phyloP scores from a whole-genome alignment of 805 yeast genomes.

The Saccharomycopsis fibuligera region DNA sequence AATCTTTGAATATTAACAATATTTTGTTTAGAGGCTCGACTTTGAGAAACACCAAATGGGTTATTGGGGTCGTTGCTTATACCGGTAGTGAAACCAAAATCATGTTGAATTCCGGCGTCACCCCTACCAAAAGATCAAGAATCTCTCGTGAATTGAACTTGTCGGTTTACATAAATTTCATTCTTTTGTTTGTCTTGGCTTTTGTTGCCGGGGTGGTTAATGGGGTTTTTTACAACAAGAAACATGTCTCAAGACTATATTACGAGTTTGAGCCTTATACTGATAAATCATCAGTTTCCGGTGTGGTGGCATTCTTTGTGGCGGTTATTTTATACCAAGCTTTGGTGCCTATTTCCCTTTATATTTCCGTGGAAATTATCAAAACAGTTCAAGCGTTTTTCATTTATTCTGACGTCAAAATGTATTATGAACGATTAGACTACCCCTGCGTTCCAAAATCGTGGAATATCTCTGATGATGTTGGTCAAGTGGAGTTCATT shows the following conservation, averaged over 20 bases:
- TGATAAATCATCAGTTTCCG: conserved; percentile 55
- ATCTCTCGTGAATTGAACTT: conserved; percentile 61
- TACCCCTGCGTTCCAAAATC: conserved; percentile 76
- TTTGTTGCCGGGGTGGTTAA: conserved; percentile 64
- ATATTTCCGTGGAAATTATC: conserved; percentile 72
- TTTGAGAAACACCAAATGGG: conserved; percentile 72
- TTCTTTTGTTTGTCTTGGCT: conserved; percentile 55
- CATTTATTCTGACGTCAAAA: conserved; percentile 60
- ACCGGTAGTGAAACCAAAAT: conserved; percentile 75
- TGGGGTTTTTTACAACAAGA: conserved; percentile 51
- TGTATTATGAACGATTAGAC: conserved; percentile 65
- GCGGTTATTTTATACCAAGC: conserved; percentile 69
- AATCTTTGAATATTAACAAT: conserved; percentile 57
- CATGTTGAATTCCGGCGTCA: conserved; percentile 70
- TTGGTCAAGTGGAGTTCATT: conserved; percentile 77
- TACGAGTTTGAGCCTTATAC: conserved; percentile 62
- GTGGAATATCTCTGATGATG: conserved; percentile 79
- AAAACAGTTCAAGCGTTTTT: conserved; percentile 72
- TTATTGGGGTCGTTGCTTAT: conserved; percentile 63
- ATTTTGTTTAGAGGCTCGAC: conserved; percentile 66
- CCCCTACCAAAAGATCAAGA: conserved; percentile 67
- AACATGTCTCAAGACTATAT: conserved; percentile 39
- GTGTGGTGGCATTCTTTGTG: conserved; percentile 64
- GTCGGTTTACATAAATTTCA: conserved; percentile 59
- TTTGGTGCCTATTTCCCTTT: conserved; percentile 73